phyloP scores from a whole-genome alignment of 805 yeast species.

The Lachancea nothofagi region DNA sequence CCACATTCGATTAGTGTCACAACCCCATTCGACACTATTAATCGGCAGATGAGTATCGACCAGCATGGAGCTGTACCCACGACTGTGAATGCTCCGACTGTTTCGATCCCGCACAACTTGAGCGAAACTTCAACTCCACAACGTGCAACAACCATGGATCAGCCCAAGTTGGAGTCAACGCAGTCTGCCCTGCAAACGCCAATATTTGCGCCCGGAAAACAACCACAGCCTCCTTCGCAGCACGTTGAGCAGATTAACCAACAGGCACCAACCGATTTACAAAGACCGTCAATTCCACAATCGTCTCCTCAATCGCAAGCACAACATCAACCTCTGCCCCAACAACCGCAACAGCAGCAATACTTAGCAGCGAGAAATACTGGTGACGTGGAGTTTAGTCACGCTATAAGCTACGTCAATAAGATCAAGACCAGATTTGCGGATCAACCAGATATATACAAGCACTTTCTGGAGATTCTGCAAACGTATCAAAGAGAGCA shows the following conservation, averaged over 20 bases:
- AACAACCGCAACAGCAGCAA: conserved; percentile 14
- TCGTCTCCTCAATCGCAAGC: conserved; percentile 11
- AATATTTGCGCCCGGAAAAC: background rate
- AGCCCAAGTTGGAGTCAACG: background rate
- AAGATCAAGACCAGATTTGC: conserved; percentile 92
- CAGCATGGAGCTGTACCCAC: background rate
- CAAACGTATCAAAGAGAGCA: conserved; percentile 97
- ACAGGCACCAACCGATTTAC: background rate
- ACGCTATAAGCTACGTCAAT: conserved; percentile 93
- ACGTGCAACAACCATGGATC: background rate
- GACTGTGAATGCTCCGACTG: background rate
- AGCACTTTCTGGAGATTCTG: conserved; percentile 86
- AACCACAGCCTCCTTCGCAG: background rate
- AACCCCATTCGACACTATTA: conserved; percentile 88
- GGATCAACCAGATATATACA: conserved; percentile 91
- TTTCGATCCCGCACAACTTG: background rate
- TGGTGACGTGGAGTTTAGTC: conserved; percentile 89
- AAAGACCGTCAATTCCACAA: background rate
- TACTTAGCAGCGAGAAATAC: conserved; percentile 20
- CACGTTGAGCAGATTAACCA: background rate
- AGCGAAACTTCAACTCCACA: conserved; percentile 2
- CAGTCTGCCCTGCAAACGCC: background rate
- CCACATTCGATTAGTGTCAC: conserved; percentile 94
- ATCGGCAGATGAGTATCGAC: conserved; percentile 19
- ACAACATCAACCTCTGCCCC: conserved; percentile 14